Evolutionary conservation across 2,329 filamentous ascomycete genomes (phyloP), one percentile per base, ranked within the genome.

Genomic region (Drechslerella dactyloides): DNA sequence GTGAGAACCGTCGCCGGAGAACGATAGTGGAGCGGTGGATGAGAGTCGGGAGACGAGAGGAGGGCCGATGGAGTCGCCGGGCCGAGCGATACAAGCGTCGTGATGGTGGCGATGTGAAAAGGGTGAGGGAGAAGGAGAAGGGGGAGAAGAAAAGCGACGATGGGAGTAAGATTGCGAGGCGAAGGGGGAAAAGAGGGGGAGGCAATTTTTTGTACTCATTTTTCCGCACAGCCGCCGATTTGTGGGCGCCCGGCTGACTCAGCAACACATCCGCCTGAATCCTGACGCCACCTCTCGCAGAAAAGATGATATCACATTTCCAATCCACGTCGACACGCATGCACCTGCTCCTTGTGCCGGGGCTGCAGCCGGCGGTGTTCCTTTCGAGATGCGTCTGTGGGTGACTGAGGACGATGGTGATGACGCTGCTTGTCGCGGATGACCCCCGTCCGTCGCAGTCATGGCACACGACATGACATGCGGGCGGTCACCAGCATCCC

Each of bases 101-200:
- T 42, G 11, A 4, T 37, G 4, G 44, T 8, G 27, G 27, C 27
- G 27, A 33, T 33, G 27, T 33, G 17, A 48, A 5, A 2, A 21
- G 15, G 33, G 33, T 21, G 33, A 17, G 37, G 13, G 23, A 50
- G 24, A 15, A 24, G 30, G 44, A 8, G 48, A 24, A 21, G 42
- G 23, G 17, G 65, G 23, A 53, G 19, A 11, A 35, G 19, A 44
- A 24, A 23, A 40, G 37, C 17, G 44, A 66, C 42, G 64, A 50
- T 24, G 48, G 63, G 35, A 24, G 56, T 42, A 37, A 51, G 59
- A 51, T 27, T 23, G 44, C 40, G 61, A 24, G 30, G 46, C 54
- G 55, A 64, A 59, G 53, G 42, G 61, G 37, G 27, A 52, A 72
- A 72, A 65, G 59, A 63, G 57, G 66, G 66, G 65, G 65, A 55